These are phyloP conservation scores for Plasmopara halstedii DNA, from an alignment of 352 stramenopile species.

Conservation along the genomic window DNA sequence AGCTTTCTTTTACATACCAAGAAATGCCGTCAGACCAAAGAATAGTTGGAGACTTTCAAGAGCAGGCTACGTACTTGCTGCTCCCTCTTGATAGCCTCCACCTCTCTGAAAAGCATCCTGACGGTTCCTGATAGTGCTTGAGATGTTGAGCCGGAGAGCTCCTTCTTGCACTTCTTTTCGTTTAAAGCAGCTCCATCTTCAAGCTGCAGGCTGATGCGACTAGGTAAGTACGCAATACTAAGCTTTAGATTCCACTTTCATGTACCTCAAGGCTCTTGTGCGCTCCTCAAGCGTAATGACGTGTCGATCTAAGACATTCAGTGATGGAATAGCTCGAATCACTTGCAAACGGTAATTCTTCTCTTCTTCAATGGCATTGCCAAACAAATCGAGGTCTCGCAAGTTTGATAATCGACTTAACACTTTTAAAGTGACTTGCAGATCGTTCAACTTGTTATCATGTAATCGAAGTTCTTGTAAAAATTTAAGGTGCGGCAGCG, in stretches of 20 bases:
- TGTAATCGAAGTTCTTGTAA: slow-evolving; percentile 70
- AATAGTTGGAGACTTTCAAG: no score
- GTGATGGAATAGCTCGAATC: slow-evolving; percentile 60
- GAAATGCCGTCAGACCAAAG: neutral
- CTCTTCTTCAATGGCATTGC: slow-evolving; percentile 73
- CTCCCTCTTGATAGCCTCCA: slow-evolving; percentile 39
- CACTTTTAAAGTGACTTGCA: slow-evolving; percentile 42
- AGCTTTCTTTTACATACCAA: slow-evolving; percentile 16
- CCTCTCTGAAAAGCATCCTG: slow-evolving; percentile 61
- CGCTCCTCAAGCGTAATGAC: slow-evolving; percentile 71
- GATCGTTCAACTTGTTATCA: slow-evolving; percentile 74
- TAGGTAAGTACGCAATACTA: neutral
- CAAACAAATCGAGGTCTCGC: slow-evolving; percentile 73
- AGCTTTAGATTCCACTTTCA: neutral
- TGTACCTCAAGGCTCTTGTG: slow-evolving; percentile 27
- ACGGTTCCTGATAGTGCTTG: slow-evolving; percentile 60
- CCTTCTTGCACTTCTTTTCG: slow-evolving; percentile 17
- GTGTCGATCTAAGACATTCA: slow-evolving; percentile 74
- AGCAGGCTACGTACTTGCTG: slow-evolving; percentile 19
- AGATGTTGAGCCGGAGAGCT: slow-evolving; percentile 19
- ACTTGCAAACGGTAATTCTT: slow-evolving; percentile 82
- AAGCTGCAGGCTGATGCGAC: slow-evolving; percentile 12
- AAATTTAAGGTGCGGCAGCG: slow-evolving; percentile 65
- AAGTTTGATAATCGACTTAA: slow-evolving; percentile 56
- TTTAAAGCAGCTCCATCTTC: slow-evolving; percentile 9